phyloP scores from a whole-genome alignment of 495 filamentous ascomycete species.

The Glonium stellatum region DNA sequence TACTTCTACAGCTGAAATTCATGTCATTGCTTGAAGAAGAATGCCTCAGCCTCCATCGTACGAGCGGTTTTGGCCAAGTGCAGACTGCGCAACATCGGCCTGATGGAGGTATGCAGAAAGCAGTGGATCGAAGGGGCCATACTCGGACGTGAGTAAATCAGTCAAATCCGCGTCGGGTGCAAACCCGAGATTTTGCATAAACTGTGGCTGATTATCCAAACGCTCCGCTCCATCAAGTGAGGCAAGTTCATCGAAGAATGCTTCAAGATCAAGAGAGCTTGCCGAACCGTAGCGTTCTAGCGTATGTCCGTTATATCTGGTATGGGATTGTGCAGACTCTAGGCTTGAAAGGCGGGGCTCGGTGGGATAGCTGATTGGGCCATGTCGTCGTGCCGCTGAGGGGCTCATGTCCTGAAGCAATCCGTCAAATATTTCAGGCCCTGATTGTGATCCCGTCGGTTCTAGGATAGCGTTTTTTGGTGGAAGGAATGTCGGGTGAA shows the following conservation, averaged over 20 bases:
- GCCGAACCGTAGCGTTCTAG: constrained; percentile 10
- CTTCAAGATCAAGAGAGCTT: constrained; percentile 16
- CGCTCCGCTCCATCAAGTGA: constrained; percentile 27
- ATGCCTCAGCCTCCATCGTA: neutral
- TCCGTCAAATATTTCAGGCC: constrained; percentile 13
- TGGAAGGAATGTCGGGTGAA: neutral
- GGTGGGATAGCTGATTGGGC: neutral
- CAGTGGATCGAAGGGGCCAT: constrained; percentile 24
- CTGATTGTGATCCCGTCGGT: neutral
- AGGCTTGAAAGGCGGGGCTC: neutral
- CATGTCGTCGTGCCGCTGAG: neutral
- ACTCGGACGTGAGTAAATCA: constrained; percentile 17
- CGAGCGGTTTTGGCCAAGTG: neutral
- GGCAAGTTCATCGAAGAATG: constrained; percentile 31
- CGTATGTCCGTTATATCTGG: neutral
- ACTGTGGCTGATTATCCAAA: constrained; percentile 27
- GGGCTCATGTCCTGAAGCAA: constrained; percentile 18
- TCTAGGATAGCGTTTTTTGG: neutral
- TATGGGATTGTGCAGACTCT: constrained; percentile 1
- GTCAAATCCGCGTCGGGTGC: constrained; percentile 38
- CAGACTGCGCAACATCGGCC: neutral
- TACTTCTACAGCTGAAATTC: too few relatives aligned
- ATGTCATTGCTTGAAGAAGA: too few relatives aligned
- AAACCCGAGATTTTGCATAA: constrained; percentile 37
- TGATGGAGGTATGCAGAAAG: constrained; percentile 3